Evolutionary conservation across 2,329 filamentous ascomycete species (phyloP).

Genomic region (Lecanicillium sp.): DNA sequence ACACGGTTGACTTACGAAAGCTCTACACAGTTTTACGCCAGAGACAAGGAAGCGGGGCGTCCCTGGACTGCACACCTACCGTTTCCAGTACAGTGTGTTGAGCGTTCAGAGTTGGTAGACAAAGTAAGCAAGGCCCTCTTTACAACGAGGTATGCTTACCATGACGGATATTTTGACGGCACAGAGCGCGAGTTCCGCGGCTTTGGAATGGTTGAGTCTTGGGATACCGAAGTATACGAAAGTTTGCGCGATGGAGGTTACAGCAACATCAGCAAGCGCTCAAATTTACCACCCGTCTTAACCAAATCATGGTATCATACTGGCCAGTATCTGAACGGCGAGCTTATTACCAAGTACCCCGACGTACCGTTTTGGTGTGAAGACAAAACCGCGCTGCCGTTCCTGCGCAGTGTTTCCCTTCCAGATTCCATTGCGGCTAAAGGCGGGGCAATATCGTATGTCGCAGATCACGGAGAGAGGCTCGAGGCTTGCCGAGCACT

Average conservation of each 20-base stretch:
- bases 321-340: constrained; percentile 2
- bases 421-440: background rate
- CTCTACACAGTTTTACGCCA: constrained; percentile 16
- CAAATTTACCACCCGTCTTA: constrained; percentile 6
- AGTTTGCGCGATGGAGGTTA: constrained; percentile 1
- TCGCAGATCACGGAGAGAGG: constrained; percentile 2
- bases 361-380: constrained; percentile 4
- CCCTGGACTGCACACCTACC: constrained; percentile 19
- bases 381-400: background rate
- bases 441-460: background rate
- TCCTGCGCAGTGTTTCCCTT: background rate
- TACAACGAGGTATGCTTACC: constrained; percentile 12
- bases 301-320: constrained; percentile 10
- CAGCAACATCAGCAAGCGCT: constrained; percentile 4
- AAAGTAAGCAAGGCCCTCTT: constrained; percentile 5
- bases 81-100: constrained; percentile 20
- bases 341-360: constrained; percentile 2
- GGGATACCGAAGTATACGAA: constrained; percentile 13
- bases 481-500: constrained; percentile 8
- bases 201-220: constrained; percentile 21
- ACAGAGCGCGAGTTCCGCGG: constrained; percentile 21
- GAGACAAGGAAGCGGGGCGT: constrained; percentile 12
- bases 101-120: constrained; percentile 6
- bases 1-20: constrained; percentile 14
- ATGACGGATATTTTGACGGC: constrained; percentile 20